These are phyloP conservation scores for Vanrija sp. DNA, from an alignment of 1,284 basidiomycete species.

Conservation along the genomic window DNA sequence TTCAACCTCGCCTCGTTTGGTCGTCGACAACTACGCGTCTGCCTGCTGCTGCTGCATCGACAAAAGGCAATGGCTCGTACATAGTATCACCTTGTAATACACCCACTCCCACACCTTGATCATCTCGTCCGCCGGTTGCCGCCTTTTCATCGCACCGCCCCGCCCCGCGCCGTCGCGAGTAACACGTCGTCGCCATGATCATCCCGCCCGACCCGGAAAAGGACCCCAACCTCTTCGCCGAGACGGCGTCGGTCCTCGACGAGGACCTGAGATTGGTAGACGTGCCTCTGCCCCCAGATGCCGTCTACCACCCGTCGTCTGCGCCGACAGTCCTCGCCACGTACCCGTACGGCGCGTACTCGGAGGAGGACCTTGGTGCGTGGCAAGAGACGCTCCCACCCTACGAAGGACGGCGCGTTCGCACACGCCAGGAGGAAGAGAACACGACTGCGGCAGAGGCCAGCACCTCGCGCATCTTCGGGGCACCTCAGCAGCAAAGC, in stretches of 20 bases:
- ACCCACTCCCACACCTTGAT: no score
- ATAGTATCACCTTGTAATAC: no score
- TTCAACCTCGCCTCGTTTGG: no score
- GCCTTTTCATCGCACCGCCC: no score
- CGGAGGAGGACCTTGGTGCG: conserved; percentile 22
- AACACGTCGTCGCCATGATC: conserved; percentile 34
- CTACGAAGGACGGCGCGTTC: conserved; percentile 23
- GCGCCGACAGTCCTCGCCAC: conserved; percentile 2
- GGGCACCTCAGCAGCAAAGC: neutral
- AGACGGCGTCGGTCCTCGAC: conserved; percentile 8
- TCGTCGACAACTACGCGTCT: no score
- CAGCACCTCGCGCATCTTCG: neutral
- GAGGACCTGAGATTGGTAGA: conserved; percentile 6
- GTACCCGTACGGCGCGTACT: conserved; percentile 7
- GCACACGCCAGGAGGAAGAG: no score
- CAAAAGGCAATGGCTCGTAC: no score
- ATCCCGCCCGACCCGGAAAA: conserved; percentile 50
- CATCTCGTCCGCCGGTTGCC: no score
- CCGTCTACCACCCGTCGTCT: conserved; percentile 12
- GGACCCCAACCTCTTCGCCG: conserved; percentile 39
- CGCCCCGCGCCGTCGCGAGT: no score
- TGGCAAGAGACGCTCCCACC: conserved; percentile 37
- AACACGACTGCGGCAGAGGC: no score
- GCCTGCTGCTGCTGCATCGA: no score
- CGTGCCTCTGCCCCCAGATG: conserved; percentile 11